Evolutionary conservation across 306 rosid genomes (phyloP), one percentile per base, ranked within the genome.

Genomic region (Prunus mongolica): DNA sequence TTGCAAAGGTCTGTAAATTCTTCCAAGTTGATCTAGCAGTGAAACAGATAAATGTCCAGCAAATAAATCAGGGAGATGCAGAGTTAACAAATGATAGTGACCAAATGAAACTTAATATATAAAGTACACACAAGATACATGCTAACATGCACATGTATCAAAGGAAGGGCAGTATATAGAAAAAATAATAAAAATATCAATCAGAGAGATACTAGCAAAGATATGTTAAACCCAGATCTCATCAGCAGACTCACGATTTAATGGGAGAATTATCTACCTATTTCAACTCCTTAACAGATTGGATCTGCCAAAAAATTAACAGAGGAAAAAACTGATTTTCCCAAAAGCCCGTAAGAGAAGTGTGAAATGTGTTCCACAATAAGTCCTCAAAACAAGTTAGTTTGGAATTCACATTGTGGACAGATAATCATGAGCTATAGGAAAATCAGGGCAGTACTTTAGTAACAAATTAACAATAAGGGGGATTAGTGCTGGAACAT

Each of bases 1-100:
- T 95, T 89, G 91, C 99, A 95, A 78, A 95, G 89, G 82, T 95
- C 99, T 64, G 84, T 86, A 84, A 95, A 95, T 72, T 95, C 99
- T 68, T 89, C 85, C 85, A 80, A 75, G 81, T 92, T 95, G 71
- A 95, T 90, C 99, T 95, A 84, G 81, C 84, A 54, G 71, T 30
- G 22, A 80, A 74, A 19, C 45, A 30, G 45, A 78, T 20, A 75
- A 50, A 77, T 28, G 32, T 66, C 51, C 76, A 76, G 19, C 55
- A 66, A 78, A 78, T 16, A 65, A 80, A 49, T 80, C 52, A 34
- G 22, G 34, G 4, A 68, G 73, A 50, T 18, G 55, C 60, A 51
- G 14, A 72, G 46, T 67, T 30, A 50, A 61, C 34, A 58, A 47
- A 63, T 61, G 61, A 30, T 24, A 75, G 38, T 50, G 32, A 51